Base-by-base conservation (phyloP, 2,329 filamentous ascomycete genomes). In the Pleoardoris graminearum region DNA sequence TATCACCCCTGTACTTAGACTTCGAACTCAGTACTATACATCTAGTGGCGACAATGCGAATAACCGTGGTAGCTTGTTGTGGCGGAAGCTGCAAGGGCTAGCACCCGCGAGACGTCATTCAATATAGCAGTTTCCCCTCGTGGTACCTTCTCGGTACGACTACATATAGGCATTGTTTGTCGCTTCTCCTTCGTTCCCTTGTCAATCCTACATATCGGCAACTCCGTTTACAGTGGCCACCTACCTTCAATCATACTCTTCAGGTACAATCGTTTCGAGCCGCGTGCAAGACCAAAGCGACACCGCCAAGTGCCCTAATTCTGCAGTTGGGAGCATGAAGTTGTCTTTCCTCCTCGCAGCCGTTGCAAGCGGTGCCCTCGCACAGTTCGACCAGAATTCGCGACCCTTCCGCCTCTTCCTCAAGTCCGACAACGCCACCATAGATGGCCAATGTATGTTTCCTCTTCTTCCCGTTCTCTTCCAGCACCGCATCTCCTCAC, bases 391-490 rank as follows among this genome's bases (percentile, higher is more conserved):
- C 41, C 30, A 51, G 4, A 54, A 49, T n/a, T 64, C 63, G 12
- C 8, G 33, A 3, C 51, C 49, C 16, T 69, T 67, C 57, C 62
- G 59, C 16, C 62, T 67, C 27, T 48, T 66, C 43, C 21, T 66
- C 42, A 54, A 48, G 14, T 64, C 60, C 8, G 50, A 47, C 41
- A 61, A 64, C 43, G 29, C 37, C 3, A 57, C 55, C 2, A 45
- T 63, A 35, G 52, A 67, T 27, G 61, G 59, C 57, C 58, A 47
- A 30, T 36, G 32, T 32, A 33, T 4, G 46, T 27, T 4, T 5
- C n/a, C 25, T 25, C 11, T 11, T 12, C 10, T 17, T 10, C 1
- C 3, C n/a, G 8, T 23, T 25, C 10, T 21, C 22, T 7, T 19
- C 7, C 17, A 17, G 8, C 8, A n/a, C n/a, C 1, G 19, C 19